phyloP scores from a whole-genome alignment of 495 filamentous ascomycete species.

The Podospora fimiseda region DNA sequence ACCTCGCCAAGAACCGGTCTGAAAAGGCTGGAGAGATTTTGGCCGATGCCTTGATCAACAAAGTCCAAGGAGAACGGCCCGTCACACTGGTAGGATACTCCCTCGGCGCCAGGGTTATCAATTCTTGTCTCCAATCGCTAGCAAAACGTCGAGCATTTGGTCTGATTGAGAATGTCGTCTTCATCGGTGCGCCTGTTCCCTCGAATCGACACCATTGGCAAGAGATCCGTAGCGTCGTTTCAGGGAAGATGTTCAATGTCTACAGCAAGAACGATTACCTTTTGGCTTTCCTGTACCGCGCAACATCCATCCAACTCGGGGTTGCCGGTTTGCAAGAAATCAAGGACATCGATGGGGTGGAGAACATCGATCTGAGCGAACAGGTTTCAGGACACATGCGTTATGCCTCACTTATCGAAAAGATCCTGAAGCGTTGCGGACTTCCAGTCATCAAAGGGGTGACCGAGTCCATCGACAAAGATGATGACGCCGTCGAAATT shows the following conservation, averaged over 20 bases:
- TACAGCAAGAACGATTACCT: conserved; percentile 73
- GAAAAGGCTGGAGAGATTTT: conserved; percentile 80
- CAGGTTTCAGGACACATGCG: conserved; percentile 65
- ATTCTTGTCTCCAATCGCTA: conserved; percentile 62
- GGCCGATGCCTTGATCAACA: conserved; percentile 77
- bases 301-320: conserved; percentile 67
- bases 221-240: conserved; percentile 62
- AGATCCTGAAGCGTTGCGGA: conserved; percentile 61
- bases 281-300: conserved; percentile 70
- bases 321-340: conserved; percentile 69
- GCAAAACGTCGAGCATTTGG: conserved; percentile 70
- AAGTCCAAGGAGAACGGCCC: conserved; percentile 76
- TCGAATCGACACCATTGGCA: conserved; percentile 59
- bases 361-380: conserved; percentile 70
- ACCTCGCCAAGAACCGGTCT: conserved; percentile 63
- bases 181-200: conserved; percentile 77
- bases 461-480: conserved; percentile 48
- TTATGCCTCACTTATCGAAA: conserved; percentile 63
- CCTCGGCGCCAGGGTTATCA: conserved; percentile 76
- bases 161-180: conserved; percentile 68
- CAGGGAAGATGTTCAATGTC: conserved; percentile 68
- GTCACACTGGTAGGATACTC: conserved; percentile 83
- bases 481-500: conserved; percentile 30
- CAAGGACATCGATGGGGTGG: conserved; percentile 56
- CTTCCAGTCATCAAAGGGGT: conserved; percentile 56